Conservation (phyloP, 495 filamentous ascomycete genomes). For the Glonium stellatum region DNA sequence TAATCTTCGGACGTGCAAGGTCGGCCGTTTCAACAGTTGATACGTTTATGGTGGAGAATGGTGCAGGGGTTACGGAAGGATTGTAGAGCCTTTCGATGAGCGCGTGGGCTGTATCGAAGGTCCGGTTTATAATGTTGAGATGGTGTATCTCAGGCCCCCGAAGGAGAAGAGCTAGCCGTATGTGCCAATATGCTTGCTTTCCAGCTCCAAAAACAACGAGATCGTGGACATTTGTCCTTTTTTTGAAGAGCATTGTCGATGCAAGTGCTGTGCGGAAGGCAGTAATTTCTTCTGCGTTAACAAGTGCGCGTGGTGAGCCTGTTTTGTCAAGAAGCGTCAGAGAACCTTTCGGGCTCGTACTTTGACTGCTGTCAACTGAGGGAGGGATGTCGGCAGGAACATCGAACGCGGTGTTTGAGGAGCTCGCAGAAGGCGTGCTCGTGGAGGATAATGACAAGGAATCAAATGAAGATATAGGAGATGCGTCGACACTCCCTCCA, state of each 20-base stretch:
- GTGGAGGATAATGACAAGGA: conserved; percentile 26
- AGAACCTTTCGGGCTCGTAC: conserved; percentile 67
- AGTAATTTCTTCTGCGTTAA: conserved; percentile 81
- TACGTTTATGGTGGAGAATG: conserved; percentile 5
- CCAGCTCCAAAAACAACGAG: conserved; percentile 84
- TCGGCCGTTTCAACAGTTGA: conserved; percentile 4
- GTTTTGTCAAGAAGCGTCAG: conserved; percentile 63
- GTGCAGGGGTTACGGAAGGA: conserved; percentile 4
- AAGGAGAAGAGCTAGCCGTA: conserved; percentile 70
- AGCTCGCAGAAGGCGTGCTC: not conserved
- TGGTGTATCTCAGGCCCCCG: conserved; percentile 64
- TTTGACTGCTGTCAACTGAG: conserved; percentile 28
- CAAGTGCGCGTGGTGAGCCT: conserved; percentile 67
- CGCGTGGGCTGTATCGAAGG: conserved; percentile 52
- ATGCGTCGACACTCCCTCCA: not conserved
- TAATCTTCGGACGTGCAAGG: conserved; percentile 51
- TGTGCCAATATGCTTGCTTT: conserved; percentile 89
- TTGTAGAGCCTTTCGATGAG: conserved; percentile 54
- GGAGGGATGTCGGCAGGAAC: conserved; percentile 6
- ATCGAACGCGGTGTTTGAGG: conserved; percentile 18
- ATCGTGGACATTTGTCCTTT: conserved; percentile 61
- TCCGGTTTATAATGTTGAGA: conserved; percentile 72
- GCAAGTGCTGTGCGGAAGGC: conserved; percentile 90
- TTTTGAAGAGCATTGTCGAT: conserved; percentile 64
- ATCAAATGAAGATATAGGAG: conserved; percentile 14